phyloP scores from a whole-genome alignment of 345 rosid genomes.

The Populus alba region DNA sequence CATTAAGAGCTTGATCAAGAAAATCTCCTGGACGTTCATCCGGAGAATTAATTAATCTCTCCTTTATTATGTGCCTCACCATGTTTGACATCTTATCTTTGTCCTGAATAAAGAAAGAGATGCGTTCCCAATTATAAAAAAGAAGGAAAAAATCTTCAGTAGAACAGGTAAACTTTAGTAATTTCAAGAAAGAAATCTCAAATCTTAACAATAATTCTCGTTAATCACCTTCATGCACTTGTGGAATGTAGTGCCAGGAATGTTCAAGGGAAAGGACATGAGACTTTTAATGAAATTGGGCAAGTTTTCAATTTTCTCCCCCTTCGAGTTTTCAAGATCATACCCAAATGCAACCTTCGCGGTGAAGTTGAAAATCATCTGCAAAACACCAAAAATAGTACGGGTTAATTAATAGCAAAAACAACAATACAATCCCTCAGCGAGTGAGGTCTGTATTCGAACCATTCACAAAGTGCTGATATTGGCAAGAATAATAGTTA shows the following conservation, averaged over 20 bases:
- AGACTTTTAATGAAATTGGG: neutral
- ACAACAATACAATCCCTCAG: neutral
- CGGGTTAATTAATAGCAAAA: neutral
- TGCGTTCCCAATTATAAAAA: too few species aligned
- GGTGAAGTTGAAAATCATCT: slow-evolving; percentile 28
- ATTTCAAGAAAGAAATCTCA: neutral
- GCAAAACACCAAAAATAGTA: neutral
- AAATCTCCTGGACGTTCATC: slow-evolving; percentile 18
- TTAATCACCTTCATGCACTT: slow-evolving; percentile 34
- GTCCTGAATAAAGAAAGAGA: slow-evolving; percentile 9
- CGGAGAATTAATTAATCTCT: slow-evolving; percentile 11
- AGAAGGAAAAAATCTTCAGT: too few species aligned
- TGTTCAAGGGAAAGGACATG: slow-evolving; percentile 35
- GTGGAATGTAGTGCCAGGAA: slow-evolving; percentile 36
- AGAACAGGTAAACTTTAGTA: too few species aligned
- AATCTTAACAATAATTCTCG: neutral
- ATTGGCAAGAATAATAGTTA: too few species aligned
- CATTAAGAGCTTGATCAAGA: slow-evolving; percentile 21
- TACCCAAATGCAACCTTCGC: slow-evolving; percentile 22
- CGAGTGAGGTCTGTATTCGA: neutral
- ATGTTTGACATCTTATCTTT: slow-evolving; percentile 7
- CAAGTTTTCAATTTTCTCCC: slow-evolving; percentile 18
- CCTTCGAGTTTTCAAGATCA: slow-evolving; percentile 9
- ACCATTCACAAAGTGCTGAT: neutral
- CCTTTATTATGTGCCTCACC: slow-evolving; percentile 7